Percentiles rank a stretch among this genome's conserved stretches.
These are phyloP conservation scores for Phyllosticta capitalensis DNA, from an alignment of 2,329 filamentous ascomycete genomes.

Conservation along the genomic window DNA sequence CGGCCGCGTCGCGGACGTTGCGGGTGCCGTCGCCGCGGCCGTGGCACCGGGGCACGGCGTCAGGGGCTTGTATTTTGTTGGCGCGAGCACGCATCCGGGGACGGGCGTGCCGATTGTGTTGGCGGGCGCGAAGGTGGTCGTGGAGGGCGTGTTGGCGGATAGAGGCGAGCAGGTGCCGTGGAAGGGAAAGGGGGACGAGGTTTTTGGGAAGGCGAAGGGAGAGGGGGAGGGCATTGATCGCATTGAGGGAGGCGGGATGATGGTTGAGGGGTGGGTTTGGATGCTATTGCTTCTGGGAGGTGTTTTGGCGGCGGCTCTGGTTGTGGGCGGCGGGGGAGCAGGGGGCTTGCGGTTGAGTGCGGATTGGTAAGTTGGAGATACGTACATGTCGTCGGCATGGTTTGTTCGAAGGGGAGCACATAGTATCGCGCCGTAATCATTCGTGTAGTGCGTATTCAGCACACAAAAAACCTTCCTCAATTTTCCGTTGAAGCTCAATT, in stretches of 20 bases:
- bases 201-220: neutral
- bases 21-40: neutral
- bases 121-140: slow-evolving; percentile 56
- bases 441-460: too few relatives aligned
- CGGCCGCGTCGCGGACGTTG: neutral
- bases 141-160: slow-evolving; percentile 42
- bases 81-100: slow-evolving; percentile 65
- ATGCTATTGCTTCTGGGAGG: slow-evolving; percentile 4
- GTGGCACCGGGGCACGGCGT: slow-evolving; percentile 27
- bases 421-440: too few relatives aligned
- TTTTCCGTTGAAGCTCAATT: too few relatives aligned
- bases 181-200: slow-evolving; percentile 16
- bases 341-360: slow-evolving; percentile 10
- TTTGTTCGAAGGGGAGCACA: too few relatives aligned
- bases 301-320: slow-evolving; percentile 9
- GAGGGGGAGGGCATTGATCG: slow-evolving; percentile 17
- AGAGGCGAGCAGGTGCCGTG: slow-evolving; percentile 32
- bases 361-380: slow-evolving; percentile 1
- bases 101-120: slow-evolving; percentile 67
- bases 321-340: slow-evolving; percentile 1
- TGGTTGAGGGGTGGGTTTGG: slow-evolving; percentile 17
- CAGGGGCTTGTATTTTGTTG: slow-evolving; percentile 57
- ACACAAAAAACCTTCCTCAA: too few relatives aligned
- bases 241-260: slow-evolving; percentile 12
- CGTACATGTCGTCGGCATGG: too few relatives aligned